Conservation (phyloP, 2,329 filamentous ascomycete species). For the Paraphaeosphaeria minitans region DNA sequence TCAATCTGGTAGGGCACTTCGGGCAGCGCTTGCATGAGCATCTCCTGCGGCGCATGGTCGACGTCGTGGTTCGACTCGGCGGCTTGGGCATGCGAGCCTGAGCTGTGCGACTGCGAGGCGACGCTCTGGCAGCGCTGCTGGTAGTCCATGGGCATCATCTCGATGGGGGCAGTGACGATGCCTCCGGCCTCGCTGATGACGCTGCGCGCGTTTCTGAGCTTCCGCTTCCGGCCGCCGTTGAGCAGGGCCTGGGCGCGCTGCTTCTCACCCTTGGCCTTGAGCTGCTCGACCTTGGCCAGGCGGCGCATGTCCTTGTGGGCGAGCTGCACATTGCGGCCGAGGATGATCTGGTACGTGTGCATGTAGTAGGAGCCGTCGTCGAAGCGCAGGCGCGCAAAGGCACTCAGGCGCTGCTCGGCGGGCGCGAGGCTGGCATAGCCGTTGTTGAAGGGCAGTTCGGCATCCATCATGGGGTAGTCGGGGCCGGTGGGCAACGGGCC, state of each 20-base stretch:
- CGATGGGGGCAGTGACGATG: constrained; percentile 56
- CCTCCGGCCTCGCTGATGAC: constrained; percentile 73
- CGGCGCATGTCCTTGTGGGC: constrained; percentile 58
- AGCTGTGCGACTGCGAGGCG: constrained; percentile 58
- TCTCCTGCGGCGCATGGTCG: constrained; percentile 40
- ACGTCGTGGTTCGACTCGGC: constrained; percentile 37
- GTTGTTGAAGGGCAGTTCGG: constrained; percentile 18
- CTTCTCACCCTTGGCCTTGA: constrained; percentile 33
- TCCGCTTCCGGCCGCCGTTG: constrained; percentile 52
- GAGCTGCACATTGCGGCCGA: constrained; percentile 68
- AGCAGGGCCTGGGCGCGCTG: constrained; percentile 31
- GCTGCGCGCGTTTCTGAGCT: constrained; percentile 58
- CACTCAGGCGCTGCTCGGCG: constrained; percentile 54
- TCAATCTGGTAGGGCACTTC: constrained; percentile 57
- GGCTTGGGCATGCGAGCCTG: constrained; percentile 49
- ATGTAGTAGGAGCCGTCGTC: constrained; percentile 78
- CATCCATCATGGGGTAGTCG: constrained; percentile 16
- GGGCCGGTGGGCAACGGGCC: constrained; percentile 9
- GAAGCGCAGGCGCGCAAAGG: constrained; percentile 72
- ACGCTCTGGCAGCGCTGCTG: constrained; percentile 43
- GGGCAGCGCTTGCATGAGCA: constrained; percentile 44
- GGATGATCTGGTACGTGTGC: constrained; percentile 73
- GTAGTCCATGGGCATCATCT: constrained; percentile 41
- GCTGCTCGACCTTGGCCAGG: constrained; percentile 43
- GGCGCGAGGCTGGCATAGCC: constrained; percentile 17